Base-by-base conservation (phyloP, 495 filamentous ascomycete genomes). In the Haplographium delicatum region DNA sequence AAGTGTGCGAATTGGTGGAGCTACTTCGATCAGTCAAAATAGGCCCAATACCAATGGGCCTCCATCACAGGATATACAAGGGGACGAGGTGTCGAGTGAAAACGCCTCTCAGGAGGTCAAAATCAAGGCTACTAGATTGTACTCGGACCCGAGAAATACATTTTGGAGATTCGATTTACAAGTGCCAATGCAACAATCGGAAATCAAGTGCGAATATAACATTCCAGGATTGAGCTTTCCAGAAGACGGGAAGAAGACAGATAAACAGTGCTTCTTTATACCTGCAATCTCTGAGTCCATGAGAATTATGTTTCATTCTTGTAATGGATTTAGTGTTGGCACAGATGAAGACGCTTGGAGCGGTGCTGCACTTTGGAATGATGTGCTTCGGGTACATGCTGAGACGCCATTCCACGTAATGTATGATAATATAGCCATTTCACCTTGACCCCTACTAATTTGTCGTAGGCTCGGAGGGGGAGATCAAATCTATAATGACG, bases 401-500 rank as follows among this genome's bases (percentile, higher is more conserved):
- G 69, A 84, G 66, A 73, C 73, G 56, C 88, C 91, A 13, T 90
- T 95, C 67, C 91, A 96, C 64, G 88, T 95, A 58, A 95, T 96
- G 87, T 62, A 59, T 34, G 47, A 16, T 31, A 19, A 3, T 9
- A 50, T n/a, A n/a, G n/a, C n/a, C n/a, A n/a, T n/a, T n/a, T n/a
- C n/a, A n/a, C n/a, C n/a, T n/a, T n/a, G n/a, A n/a, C n/a, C n/a
- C n/a, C n/a, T n/a, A 19, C 37, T 47, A 16, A 48, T 25, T 23
- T 16, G 15, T 26, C 8, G 16, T 33, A 62, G 59, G 59, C 82
- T 97, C 57, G 91, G 91, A 23, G 91, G 91, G 31, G 91, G 91
- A 47, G 91, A 96, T 58, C 91, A 96, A 67, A 90, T 96, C 62
- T 97, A 96, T 67, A 91, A 93, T 62, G 91, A 96, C 56, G 83